Base-by-base conservation (phyloP, 371 early-diverging fungal species). In the Mucor piriformis region DNA sequence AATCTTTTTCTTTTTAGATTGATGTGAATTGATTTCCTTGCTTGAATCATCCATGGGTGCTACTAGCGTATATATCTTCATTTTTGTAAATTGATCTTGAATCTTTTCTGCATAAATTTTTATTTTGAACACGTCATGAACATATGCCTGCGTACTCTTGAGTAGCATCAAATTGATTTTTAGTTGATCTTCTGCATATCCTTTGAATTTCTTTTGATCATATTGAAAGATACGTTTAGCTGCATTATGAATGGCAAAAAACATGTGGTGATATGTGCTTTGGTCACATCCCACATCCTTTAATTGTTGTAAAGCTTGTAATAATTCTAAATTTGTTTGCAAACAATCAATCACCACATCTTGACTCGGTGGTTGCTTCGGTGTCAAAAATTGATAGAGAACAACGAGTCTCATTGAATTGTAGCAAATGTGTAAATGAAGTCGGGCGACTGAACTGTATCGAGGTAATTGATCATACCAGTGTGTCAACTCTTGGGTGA, bases 191-290 rank as follows among this genome's bases (percentile, higher is more conserved):
- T 63, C 48, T 25, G 75, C 67, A 46, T 55, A 61, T 15, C 46
- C 16, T 3, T 42, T 43, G 12, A 59, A 46, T 11, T 50, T 7
- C 0, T 5, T 15, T 11, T 34, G 42, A 6, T 51, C 40, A 34
- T 69, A 70, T 21, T 64, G 57, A 33, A 62, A 67, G 6, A 76
- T 67, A 2, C 69, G 63, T 32, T 66, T 68, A 5, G 80, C 74
- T 3, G 73, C 64, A 18, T 69, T 76, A 53, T 79, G 74, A 29
- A 79, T 79, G 1, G 80, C 75, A 38, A 74, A 73, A 52, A 76
- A 79, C 80, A 79, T 74, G 53, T 79, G 73, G 20, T 76, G 80
- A 18, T 79, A 79, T 0, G 80, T 79, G 50, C 80, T 76, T 43
- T 76, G 80, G 27, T 79, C 80, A n/a, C 80, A 79, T 0, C 75